Conservation (phyloP, 2,329 filamentous ascomycete species). For the Epichloe amarillans region DNA sequence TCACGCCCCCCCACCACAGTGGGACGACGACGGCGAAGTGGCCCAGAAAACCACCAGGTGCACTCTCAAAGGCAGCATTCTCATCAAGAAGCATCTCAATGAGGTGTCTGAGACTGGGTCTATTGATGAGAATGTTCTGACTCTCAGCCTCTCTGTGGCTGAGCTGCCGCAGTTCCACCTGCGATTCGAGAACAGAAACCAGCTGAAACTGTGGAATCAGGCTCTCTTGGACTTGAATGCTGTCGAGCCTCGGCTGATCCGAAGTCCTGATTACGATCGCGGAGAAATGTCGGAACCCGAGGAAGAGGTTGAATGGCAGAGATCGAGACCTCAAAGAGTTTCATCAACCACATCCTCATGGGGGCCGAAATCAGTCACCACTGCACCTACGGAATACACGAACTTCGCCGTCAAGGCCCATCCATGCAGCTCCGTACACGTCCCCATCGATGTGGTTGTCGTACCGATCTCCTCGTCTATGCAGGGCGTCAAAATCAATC, state of each 20-base stretch:
- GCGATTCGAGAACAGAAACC: conserved; percentile 68
- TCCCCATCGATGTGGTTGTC: conserved; percentile 88
- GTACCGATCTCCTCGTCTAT: conserved; percentile 96
- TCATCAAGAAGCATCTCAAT: conserved; percentile 96
- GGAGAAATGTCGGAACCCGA: conserved; percentile 69
- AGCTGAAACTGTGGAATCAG: conserved; percentile 83
- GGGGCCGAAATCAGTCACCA: conserved; percentile 71
- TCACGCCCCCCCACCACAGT: conserved; percentile 43
- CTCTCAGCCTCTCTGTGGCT: conserved; percentile 76
- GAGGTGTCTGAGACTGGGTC: conserved; percentile 61
- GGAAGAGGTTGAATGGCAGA: conserved; percentile 70
- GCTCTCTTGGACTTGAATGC: conserved; percentile 73
- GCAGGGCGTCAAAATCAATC: conserved; percentile 97
- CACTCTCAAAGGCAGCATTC: conserved; percentile 90
- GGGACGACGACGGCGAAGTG: conserved; percentile 47
- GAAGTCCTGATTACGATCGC: conserved; percentile 66
- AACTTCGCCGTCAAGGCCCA: conserved; percentile 44
- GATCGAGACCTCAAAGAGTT: conserved; percentile 50
- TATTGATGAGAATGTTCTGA: conserved; percentile 71
- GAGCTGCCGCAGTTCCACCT: conserved; percentile 93
- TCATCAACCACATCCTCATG: conserved; percentile 76
- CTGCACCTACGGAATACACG: conserved; percentile 86
- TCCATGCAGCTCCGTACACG: conserved; percentile 50
- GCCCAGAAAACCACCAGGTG: conserved; percentile 59
- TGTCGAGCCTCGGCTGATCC: conserved; percentile 47